phyloP scores from a whole-genome alignment of 2,329 filamentous ascomycete genomes.

The Juglanconis juglandina region DNA sequence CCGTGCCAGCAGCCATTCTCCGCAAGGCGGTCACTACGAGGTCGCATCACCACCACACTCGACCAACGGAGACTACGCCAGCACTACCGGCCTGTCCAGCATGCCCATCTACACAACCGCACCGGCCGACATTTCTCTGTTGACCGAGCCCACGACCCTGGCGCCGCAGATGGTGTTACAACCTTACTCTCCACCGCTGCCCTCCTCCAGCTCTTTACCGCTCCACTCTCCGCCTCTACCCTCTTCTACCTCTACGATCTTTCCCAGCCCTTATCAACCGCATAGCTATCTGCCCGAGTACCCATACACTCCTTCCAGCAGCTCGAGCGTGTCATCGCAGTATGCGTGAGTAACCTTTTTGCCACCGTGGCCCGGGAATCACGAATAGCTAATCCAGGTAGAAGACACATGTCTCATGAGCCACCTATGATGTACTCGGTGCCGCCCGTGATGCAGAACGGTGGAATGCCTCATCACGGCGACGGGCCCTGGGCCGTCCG shows the following conservation, averaged over 20 bases:
- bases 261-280: conserved; percentile 32
- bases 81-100: conserved; percentile 40
- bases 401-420: conserved; percentile 21
- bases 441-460: conserved; percentile 23
- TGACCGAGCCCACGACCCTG: conserved; percentile 45
- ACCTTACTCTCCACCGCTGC: conserved; percentile 47
- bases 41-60: conserved; percentile 40
- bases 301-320: conserved; percentile 25
- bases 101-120: conserved; percentile 53
- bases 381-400: conserved; percentile 14
- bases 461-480: conserved; percentile 27
- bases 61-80: conserved; percentile 25
- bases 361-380: conserved; percentile 15
- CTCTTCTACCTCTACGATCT: conserved; percentile 34
- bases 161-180: conserved; percentile 43
- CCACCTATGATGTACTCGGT: conserved; percentile 29
- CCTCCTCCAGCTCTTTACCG: conserved; percentile 39
- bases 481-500: conserved; percentile 52
- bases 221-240: conserved; percentile 48
- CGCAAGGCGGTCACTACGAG: conserved; percentile 22
- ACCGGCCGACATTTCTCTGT: conserved; percentile 47
- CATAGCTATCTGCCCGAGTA: conserved; percentile 32
- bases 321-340: conserved; percentile 27
- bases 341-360: conserved; percentile 28
- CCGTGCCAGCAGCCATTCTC: conserved; percentile 42